Percentiles rank a stretch among this genome's conserved stretches.
phyloP scores from a whole-genome alignment of 176 grass and related monocot genomes.

The sorghum (Sorghum bicolor) region DNA sequence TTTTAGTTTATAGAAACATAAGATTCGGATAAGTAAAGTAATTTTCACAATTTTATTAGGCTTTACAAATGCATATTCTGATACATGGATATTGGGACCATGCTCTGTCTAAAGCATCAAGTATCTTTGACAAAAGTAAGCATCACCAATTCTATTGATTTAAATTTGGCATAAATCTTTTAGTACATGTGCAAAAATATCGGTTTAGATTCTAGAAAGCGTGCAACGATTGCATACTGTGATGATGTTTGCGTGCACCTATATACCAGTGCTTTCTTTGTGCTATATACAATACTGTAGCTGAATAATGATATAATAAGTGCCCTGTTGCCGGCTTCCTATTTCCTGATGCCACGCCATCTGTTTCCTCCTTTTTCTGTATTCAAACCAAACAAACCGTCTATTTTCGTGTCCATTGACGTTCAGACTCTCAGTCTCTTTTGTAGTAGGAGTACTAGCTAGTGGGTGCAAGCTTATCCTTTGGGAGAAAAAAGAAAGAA shows the following conservation, averaged over 20 bases:
- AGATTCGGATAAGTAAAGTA: neutral
- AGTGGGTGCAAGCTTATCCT: slow-evolving; percentile 46
- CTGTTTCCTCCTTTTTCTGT: neutral
- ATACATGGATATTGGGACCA: neutral
- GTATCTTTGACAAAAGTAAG: neutral
- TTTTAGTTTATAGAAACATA: neutral
- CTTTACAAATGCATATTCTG: neutral
- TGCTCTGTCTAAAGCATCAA: neutral
- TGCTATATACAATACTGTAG: no score
- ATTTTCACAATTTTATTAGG: neutral
- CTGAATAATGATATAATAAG: neutral
- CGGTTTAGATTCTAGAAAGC: slow-evolving; percentile 1
- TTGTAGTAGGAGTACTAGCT: neutral
- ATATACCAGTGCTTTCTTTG: neutral
- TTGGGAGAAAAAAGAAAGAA: neutral
- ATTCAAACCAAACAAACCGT: neutral
- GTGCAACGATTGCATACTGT: slow-evolving; percentile 3
- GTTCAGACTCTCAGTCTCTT: neutral
- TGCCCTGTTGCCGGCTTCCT: neutral
- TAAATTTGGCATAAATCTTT: neutral
- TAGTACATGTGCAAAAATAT: neutral
- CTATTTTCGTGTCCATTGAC: slow-evolving; percentile 22
- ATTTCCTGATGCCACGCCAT: slow-evolving; percentile 22
- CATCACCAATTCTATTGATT: neutral
- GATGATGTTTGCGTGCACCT: neutral